A percentile compares a stretch with the other conserved stretches of the same genome.
phyloP scores from a whole-genome alignment of 345 rosid genomes.

The Arabis alpina region DNA sequence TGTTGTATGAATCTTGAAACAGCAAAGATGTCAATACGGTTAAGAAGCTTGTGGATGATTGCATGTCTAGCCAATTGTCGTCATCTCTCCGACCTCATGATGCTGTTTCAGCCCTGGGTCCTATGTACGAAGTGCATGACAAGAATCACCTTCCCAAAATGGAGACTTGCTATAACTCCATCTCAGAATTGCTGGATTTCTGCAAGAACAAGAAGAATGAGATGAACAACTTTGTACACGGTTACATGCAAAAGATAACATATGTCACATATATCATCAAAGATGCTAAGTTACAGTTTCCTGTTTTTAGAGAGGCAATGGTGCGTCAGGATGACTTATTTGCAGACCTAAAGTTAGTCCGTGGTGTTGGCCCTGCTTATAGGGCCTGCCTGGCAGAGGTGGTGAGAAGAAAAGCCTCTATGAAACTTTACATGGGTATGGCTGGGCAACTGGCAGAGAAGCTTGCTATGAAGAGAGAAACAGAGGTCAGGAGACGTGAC shows the following conservation, averaged over 20 bases:
- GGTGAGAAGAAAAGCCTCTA: constrained; percentile 86
- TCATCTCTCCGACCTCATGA: constrained; percentile 97
- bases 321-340: constrained; percentile 74
- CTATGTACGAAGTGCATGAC: constrained; percentile 96
- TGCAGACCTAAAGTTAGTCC: constrained; percentile 69
- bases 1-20: constrained; percentile 47
- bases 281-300: constrained; percentile 91
- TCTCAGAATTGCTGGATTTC: constrained; percentile 67
- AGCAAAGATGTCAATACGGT: constrained; percentile 96
- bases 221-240: constrained; percentile 85
- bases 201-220: constrained; percentile 86
- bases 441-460: constrained; percentile 97
- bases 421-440: constrained; percentile 98
- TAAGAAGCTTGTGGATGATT: constrained; percentile 93
- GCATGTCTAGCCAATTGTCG: constrained; percentile 76
- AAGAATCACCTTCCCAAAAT: constrained; percentile 88
- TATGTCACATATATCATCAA: constrained; percentile 69
- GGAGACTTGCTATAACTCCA: constrained; percentile 63
- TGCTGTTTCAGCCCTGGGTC: constrained; percentile 99
- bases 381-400: constrained; percentile 98
- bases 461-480: constrained; percentile 89
- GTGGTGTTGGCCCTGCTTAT: constrained; percentile 88
- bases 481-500: constrained; percentile 87
- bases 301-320: constrained; percentile 97
- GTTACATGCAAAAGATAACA: constrained; percentile 80